phyloP scores from a whole-genome alignment of 208 protist species.

The Acanthamoeba polyphaga region DNA sequence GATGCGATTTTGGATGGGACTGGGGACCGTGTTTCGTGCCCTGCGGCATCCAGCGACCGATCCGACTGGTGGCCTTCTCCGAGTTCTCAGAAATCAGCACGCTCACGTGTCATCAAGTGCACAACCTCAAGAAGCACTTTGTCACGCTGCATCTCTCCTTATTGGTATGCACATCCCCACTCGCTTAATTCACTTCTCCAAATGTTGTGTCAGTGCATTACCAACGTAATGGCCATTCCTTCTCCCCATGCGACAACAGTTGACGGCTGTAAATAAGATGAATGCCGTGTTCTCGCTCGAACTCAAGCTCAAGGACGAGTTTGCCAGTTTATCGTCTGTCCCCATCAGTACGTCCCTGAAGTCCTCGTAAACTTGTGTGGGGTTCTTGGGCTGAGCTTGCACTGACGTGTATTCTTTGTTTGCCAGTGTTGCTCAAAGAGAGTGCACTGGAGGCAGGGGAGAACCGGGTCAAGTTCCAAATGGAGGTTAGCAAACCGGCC shows the following conservation, averaged over 20 bases:
- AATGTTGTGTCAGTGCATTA: neutral
- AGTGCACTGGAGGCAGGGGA: constrained; percentile 5
- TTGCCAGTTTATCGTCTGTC: neutral
- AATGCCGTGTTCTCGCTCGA: constrained; percentile 29
- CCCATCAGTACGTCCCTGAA: neutral
- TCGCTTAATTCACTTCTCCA: neutral
- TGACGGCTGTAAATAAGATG: constrained; percentile 28
- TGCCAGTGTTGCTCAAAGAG: constrained; percentile 30
- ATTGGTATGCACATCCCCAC: neutral
- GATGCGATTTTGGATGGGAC: constrained; percentile 86
- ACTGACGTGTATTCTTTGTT: too few relatives aligned
- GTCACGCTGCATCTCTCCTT: constrained; percentile 10
- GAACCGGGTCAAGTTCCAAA: constrained; percentile 34
- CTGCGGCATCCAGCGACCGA: constrained; percentile 72
- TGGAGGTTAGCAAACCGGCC: constrained; percentile 45
- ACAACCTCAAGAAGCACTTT: constrained; percentile 36
- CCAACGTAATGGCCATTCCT: neutral
- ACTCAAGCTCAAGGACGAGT: constrained; percentile 42
- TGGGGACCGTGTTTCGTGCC: constrained; percentile 84
- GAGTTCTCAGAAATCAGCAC: constrained; percentile 20
- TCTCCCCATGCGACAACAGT: neutral
- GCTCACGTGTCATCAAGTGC: constrained; percentile 38
- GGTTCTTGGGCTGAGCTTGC: neutral
- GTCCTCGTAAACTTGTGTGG: neutral
- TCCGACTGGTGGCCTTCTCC: constrained; percentile 53